These are phyloP conservation scores for Yarrowia sp. DNA, from an alignment of 805 yeast species.

Conservation along the genomic window DNA sequence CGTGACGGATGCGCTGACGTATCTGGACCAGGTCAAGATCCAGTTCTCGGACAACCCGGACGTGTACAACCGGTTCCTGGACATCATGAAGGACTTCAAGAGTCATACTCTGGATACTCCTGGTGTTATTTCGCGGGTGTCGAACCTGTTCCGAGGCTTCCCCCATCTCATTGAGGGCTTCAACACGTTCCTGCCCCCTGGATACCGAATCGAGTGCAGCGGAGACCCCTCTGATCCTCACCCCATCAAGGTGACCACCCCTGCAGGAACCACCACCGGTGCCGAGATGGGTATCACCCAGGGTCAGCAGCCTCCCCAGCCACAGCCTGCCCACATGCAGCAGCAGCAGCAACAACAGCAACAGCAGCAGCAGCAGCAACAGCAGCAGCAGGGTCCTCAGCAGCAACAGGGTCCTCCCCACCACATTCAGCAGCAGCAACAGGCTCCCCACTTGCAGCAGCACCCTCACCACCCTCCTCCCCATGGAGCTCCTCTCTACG, in stretches of 20 bases:
- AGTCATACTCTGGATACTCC: constrained; percentile 91
- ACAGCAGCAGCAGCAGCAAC: constrained; percentile 31
- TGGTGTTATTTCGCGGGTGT: constrained; percentile 95
- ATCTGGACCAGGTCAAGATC: constrained; percentile 90
- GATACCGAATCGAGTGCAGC: constrained; percentile 89
- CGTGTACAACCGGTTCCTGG: constrained; percentile 92
- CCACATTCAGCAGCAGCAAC: constrained; percentile 28
- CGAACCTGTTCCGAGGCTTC: constrained; percentile 86
- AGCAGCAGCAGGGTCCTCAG: constrained; percentile 29
- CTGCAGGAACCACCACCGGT: constrained; percentile 74
- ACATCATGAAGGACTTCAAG: constrained; percentile 98
- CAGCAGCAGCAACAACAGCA: constrained; percentile 31
- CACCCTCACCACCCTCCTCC: constrained; percentile 17
- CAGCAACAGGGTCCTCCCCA: constrained; percentile 29
- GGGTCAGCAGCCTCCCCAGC: constrained; percentile 36
- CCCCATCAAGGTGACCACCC: constrained; percentile 92
- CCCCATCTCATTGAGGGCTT: constrained; percentile 93
- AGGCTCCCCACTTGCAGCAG: constrained; percentile 29
- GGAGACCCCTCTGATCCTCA: constrained; percentile 83
- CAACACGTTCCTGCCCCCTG: constrained; percentile 96
- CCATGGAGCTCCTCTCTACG: constrained; percentile 22
- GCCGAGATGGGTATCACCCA: constrained; percentile 38
- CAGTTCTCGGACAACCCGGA: constrained; percentile 92
- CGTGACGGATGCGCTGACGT: constrained; percentile 93
- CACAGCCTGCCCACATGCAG: constrained; percentile 30